These are phyloP conservation scores for Acaromyces ingoldii DNA, from an alignment of 1,284 basidiomycete species.

Conservation along the genomic window DNA sequence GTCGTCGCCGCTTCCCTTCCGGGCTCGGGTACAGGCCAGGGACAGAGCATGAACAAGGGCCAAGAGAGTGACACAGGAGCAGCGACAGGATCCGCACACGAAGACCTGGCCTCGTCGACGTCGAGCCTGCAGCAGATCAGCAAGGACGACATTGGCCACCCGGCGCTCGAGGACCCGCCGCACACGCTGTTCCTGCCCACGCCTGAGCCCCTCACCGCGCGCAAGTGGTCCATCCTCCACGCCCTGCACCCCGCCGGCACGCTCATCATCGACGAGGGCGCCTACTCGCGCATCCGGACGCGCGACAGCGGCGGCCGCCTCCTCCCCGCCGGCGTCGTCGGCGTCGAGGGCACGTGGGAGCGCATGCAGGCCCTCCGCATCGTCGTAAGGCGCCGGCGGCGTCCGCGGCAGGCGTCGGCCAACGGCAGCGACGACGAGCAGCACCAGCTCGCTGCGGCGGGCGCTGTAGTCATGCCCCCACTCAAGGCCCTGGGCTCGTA, in stretches of 20 bases:
- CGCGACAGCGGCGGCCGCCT: constrained; percentile 83
- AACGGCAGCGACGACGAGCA: no score
- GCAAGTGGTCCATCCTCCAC: constrained; percentile 93
- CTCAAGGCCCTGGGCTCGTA: no score
- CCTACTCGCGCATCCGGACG: constrained; percentile 74
- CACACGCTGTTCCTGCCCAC: constrained; percentile 85
- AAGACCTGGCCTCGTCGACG: constrained; percentile 20
- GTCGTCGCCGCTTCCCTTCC: no score
- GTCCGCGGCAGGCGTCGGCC: no score
- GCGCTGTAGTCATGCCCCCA: no score
- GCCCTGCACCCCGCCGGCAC: constrained; percentile 82
- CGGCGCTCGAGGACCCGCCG: constrained; percentile 56
- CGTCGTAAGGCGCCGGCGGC: constrained; percentile 60
- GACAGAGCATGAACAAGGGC: neutral
- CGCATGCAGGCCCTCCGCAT: constrained; percentile 88
- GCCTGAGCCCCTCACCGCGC: constrained; percentile 69
- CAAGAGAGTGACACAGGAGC: no score
- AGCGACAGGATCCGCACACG: no score
- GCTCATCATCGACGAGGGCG: constrained; percentile 82
- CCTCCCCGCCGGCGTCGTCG: constrained; percentile 81
- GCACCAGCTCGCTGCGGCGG: no score
- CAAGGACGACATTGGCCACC: constrained; percentile 24
- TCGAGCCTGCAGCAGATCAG: constrained; percentile 21
- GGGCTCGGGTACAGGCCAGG: no score
- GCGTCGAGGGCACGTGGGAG: constrained; percentile 82